phyloP scores from a whole-genome alignment of 169 alveolate species.

The Amoebophrya sp. region DNA sequence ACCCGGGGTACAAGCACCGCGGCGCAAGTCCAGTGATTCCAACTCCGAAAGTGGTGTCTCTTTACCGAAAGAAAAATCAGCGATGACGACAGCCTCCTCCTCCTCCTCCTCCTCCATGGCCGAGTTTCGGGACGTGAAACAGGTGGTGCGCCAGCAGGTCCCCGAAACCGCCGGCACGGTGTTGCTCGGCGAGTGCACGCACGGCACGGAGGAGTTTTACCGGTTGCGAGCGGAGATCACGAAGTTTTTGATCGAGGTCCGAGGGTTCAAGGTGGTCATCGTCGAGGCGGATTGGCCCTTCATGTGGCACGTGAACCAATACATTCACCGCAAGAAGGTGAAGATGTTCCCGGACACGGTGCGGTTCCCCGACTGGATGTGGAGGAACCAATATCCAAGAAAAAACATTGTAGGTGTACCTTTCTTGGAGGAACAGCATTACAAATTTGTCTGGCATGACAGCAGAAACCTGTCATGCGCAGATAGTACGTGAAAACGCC shows the following conservation, averaged over 20 bases:
- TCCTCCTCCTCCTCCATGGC: background rate
- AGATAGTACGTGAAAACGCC: too few species aligned
- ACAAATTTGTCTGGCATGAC: too few species aligned
- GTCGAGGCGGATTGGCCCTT: slow-evolving; percentile 45
- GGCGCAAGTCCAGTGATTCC: too few species aligned
- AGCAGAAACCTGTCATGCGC: too few species aligned
- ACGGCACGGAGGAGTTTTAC: slow-evolving; percentile 44
- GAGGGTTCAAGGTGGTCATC: slow-evolving; percentile 38
- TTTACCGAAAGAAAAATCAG: too few species aligned
- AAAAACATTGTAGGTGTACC: too few species aligned
- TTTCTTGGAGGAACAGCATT: too few species aligned
- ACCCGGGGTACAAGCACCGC: too few species aligned
- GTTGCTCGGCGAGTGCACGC: slow-evolving; percentile 44
- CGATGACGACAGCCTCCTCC: too few species aligned
- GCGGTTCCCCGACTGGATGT: slow-evolving; percentile 35
- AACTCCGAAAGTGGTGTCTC: too few species aligned
- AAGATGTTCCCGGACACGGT: slow-evolving; percentile 38
- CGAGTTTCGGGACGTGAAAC: background rate
- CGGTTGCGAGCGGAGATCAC: slow-evolving; percentile 38
- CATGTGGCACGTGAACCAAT: slow-evolving; percentile 47
- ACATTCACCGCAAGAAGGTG: slow-evolving; percentile 43
- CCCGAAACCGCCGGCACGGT: slow-evolving; percentile 46
- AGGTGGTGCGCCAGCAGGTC: background rate
- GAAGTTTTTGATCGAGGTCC: slow-evolving; percentile 30
- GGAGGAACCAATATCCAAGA: slow-evolving; percentile 38